Base-by-base conservation (phyloP, 2,329 filamentous ascomycete species). In the Aquanectria penicillioides region DNA sequence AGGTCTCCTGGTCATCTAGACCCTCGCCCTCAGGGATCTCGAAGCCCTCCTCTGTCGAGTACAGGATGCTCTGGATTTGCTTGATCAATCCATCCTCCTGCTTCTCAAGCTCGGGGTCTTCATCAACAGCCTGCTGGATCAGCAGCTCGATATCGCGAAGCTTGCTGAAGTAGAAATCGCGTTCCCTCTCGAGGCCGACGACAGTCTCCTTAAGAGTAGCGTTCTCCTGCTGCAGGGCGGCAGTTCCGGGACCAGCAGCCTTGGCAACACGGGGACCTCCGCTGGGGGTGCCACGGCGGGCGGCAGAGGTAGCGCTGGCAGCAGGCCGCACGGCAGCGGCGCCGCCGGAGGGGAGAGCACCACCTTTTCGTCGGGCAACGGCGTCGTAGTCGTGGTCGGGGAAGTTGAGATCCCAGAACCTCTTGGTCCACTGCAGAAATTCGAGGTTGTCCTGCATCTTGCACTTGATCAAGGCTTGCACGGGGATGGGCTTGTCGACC, bases 371-470 rank as follows among this genome's bases (percentile, higher is more conserved):
- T 73, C 95, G 88, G 53, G 84, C 83, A 22, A 97, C 85, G 10
- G 95, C 93, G 75, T 99, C 95, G 81, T 99, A 99, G 65, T 98
- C 95, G 71, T 95, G 93, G 59, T 95, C 95, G 7, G 95, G 95
- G 79, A 92, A 99, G 83, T 97, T 93, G 75, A 97, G 92, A 73
- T 99, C 95, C 95, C 95, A 99, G 82, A 93, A 97, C 69, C 86
- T 85, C 86, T 99, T 99, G 59, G 89, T 89, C 91, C 93, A 99
- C 81, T 99, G 95, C 61, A 99, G 84, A 77, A 99, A 99, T 75
- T 98, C 95, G 70, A 99, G 91, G 82, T 99, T 99, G 79, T 99
- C 95, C 85, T 99, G 95, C 94, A 99, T 99, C 84, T 97, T 97
- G 85, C 95, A 99, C 79, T 98, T 99, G 71, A 95, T 87, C 59